These are phyloP conservation scores for Thermomyces lanuginosus DNA, from an alignment of 2,329 filamentous ascomycete species.

Conservation along the genomic window DNA sequence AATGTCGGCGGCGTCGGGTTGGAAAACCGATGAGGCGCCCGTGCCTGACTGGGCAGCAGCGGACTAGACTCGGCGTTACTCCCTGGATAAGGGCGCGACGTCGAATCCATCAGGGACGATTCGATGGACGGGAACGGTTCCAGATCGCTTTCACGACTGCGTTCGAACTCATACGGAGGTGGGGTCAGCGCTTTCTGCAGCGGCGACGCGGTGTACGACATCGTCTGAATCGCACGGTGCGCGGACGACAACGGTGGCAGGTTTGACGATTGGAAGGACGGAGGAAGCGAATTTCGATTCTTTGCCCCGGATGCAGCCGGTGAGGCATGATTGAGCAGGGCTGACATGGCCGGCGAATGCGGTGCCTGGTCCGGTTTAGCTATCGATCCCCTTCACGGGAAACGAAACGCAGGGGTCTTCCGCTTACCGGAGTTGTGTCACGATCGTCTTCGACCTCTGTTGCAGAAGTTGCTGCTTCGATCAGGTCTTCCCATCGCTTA, in stretches of 20 bases:
- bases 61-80: constrained; percentile 50
- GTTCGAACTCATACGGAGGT: constrained; percentile 46
- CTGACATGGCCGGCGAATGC: constrained; percentile 24
- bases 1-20: constrained; percentile 38
- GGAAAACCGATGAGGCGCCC: constrained; percentile 26
- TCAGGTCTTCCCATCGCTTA: constrained; percentile 90
- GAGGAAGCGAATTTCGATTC: constrained; percentile 46
- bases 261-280: constrained; percentile 36
- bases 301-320: constrained; percentile 26
- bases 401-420: no score
- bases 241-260: constrained; percentile 23
- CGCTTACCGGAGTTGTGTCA: constrained; percentile 75
- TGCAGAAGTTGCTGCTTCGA: constrained; percentile 83
- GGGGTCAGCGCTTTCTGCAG: constrained; percentile 82
- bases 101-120: constrained; percentile 49
- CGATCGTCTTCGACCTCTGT: constrained; percentile 75
- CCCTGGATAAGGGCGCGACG: constrained; percentile 49
- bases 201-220: constrained; percentile 66
- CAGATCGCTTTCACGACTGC: constrained; percentile 37
- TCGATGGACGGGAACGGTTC: constrained; percentile 86
- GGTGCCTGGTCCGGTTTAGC: constrained; percentile 16
- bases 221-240: constrained; percentile 30
- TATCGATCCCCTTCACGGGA: constrained; percentile 12
- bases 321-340: constrained; percentile 22
- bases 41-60: constrained; percentile 18